A percentile compares a stretch with the other conserved stretches of the same genome.
Conservation (phyloP, 2,329 filamentous ascomycete species). For the Pyrenophora seminiperda region DNA sequence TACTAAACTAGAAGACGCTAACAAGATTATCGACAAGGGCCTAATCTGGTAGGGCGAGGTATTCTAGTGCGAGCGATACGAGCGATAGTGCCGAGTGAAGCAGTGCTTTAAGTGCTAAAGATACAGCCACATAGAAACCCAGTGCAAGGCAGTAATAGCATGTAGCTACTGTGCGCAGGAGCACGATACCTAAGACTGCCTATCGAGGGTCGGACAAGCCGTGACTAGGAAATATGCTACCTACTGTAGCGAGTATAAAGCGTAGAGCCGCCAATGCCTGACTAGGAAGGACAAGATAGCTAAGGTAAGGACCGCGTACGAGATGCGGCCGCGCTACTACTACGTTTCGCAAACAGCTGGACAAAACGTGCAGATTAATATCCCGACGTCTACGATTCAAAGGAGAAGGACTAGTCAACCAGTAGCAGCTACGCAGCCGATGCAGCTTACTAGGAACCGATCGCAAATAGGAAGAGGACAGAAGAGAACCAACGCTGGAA, state of each 20-base stretch:
- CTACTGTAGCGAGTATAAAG: constrained; percentile 20
- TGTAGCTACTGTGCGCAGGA: constrained; percentile 2
- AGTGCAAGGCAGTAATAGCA: constrained; percentile 25
- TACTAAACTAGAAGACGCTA: constrained; percentile 21
- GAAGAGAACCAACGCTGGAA: constrained; percentile 14
- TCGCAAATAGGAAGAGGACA: constrained; percentile 8
- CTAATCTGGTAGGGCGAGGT: constrained; percentile 23
- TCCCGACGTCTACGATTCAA: neutral
- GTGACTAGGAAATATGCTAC: constrained; percentile 18
- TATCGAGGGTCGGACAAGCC: constrained; percentile 8
- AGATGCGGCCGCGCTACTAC: constrained; percentile 14
- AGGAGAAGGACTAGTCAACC: constrained; percentile 4
- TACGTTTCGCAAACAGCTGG: neutral
- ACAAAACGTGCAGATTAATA: constrained; percentile 3
- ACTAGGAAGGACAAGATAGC: constrained; percentile 21
- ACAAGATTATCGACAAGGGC: constrained; percentile 25
- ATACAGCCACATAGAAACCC: constrained; percentile 26
- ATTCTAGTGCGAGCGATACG: constrained; percentile 20
- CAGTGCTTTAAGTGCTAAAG: constrained; percentile 25
- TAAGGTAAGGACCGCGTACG: constrained; percentile 18
- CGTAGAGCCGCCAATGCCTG: constrained; percentile 17
- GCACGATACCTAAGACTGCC: constrained; percentile 4
- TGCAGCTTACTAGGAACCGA: constrained; percentile 3
- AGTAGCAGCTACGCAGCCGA: neutral
- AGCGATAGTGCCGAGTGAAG: constrained; percentile 17